These are phyloP conservation scores for Cunninghamia lanceolata DNA, from an alignment of 75 land plant species.

Conservation along the genomic window DNA sequence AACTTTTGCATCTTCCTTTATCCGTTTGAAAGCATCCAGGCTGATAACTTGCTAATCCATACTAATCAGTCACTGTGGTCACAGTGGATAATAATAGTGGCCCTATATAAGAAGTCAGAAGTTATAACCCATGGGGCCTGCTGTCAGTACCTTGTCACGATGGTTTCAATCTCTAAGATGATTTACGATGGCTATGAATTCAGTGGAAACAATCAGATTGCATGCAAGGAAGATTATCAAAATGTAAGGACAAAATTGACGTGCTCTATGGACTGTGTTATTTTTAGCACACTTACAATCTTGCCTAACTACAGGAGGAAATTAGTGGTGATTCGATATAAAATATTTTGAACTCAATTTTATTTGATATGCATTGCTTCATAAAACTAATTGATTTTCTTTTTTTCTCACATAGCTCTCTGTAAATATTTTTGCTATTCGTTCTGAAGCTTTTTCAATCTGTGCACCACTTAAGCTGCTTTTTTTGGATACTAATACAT, in stretches of 20 bases:
- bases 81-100: neutral
- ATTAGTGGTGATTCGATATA: neutral
- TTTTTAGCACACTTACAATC: constrained; percentile 2
- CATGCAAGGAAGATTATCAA: neutral
- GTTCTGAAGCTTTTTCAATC: neutral
- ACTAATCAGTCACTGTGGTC: neutral
- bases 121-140: neutral
- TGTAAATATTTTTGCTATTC: neutral
- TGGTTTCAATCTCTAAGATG: neutral
- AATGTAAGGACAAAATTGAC: neutral
- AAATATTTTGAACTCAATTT: neutral
- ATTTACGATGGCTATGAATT: constrained; percentile 3
- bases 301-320: neutral
- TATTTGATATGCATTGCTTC: neutral
- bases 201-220: neutral
- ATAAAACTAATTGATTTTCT: neutral
- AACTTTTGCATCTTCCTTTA: neutral
- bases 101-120: neutral
- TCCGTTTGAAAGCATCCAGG: neutral
- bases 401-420: neutral
- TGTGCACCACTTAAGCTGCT: neutral
- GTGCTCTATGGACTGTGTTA: neutral
- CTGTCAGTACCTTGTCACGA: neutral
- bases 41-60: constrained; percentile 9
- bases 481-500: neutral